Percentiles rank a stretch among this genome's conserved stretches.
Conservation (phyloP, 257 asterid species). For the Buddleja alternifolia region DNA sequence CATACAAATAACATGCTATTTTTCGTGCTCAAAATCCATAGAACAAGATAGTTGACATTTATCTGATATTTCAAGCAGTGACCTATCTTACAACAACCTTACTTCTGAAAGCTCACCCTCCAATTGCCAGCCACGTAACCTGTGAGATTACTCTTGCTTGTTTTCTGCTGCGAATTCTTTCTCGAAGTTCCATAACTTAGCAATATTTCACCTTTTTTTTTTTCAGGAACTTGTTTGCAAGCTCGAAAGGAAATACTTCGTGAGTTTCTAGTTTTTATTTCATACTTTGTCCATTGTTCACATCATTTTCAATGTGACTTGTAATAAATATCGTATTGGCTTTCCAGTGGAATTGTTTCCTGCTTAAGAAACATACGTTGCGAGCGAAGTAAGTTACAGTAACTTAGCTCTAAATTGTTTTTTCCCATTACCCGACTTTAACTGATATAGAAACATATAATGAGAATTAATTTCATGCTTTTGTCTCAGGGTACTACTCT, state of each 20-base stretch:
- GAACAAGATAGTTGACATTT: constrained; percentile 3
- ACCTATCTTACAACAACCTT: constrained; percentile 68
- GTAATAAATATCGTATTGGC: too few species aligned
- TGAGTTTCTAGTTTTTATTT: background rate
- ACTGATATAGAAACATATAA: too few species aligned
- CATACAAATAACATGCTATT: background rate
- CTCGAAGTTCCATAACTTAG: constrained; percentile 17
- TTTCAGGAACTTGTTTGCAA: constrained; percentile 16
- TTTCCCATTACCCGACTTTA: too few species aligned
- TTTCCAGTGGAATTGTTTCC: too few species aligned
- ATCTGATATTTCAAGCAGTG: constrained; percentile 46
- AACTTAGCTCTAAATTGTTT: too few species aligned
- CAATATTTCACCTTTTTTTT: background rate
- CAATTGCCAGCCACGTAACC: background rate
- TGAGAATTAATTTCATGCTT: background rate
- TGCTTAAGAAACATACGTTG: too few species aligned
- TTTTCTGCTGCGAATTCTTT: background rate
- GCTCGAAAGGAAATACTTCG: background rate
- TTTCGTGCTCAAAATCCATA: constrained; percentile 12
- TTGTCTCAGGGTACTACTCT: constrained; percentile 20
- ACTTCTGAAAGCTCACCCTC: constrained; percentile 33
- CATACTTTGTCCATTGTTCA: background rate
- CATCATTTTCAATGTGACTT: too few species aligned
- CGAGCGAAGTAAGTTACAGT: too few species aligned
- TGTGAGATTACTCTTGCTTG: background rate